A percentile compares a stretch with the other conserved stretches of the same genome.
phyloP scores from a whole-genome alignment of 768 basidiomycete species.

The Sporobolomyces phaffii region DNA sequence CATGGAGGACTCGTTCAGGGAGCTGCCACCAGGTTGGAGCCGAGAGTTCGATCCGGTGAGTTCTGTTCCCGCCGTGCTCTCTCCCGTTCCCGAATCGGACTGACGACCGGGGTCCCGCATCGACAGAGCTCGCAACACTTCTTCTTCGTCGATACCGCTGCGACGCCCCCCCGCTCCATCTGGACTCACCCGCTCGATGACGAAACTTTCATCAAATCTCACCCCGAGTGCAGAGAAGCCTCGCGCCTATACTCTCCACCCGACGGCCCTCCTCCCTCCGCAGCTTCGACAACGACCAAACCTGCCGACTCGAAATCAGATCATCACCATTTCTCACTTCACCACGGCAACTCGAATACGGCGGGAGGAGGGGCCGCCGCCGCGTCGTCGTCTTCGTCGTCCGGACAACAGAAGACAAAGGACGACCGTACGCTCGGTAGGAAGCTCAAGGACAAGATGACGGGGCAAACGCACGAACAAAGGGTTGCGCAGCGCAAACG shows the following conservation, averaged over 20 bases:
- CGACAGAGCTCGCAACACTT: conserved; percentile 27
- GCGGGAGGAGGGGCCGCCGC: no score
- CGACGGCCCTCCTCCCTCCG: not conserved
- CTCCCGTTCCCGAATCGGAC: not conserved
- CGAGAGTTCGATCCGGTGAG: conserved; percentile 39
- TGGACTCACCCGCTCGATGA: conserved; percentile 42
- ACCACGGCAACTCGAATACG: not conserved
- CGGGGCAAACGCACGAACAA: conserved; percentile 35
- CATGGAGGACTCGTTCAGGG: conserved; percentile 34
- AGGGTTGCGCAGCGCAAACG: conserved; percentile 18
- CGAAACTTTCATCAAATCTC: not conserved
- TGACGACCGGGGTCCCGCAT: not conserved
- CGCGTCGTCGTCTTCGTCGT: not conserved
- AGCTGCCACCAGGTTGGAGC: conserved; percentile 40
- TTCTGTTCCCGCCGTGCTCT: not conserved
- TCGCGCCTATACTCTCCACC: conserved; percentile 1
- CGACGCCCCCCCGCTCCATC: conserved; percentile 40
- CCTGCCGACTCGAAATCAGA: not conserved
- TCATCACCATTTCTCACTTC: not conserved
- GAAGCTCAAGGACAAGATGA: conserved; percentile 40
- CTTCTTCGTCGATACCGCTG: conserved; percentile 43
- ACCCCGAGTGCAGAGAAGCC: not conserved
- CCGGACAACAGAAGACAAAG: conserved; percentile 1
- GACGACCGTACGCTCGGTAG: conserved; percentile 37
- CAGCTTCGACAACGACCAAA: not conserved